These are phyloP conservation scores for Russula lepida DNA, from an alignment of 768 basidiomycete genomes.

Conservation along the genomic window DNA sequence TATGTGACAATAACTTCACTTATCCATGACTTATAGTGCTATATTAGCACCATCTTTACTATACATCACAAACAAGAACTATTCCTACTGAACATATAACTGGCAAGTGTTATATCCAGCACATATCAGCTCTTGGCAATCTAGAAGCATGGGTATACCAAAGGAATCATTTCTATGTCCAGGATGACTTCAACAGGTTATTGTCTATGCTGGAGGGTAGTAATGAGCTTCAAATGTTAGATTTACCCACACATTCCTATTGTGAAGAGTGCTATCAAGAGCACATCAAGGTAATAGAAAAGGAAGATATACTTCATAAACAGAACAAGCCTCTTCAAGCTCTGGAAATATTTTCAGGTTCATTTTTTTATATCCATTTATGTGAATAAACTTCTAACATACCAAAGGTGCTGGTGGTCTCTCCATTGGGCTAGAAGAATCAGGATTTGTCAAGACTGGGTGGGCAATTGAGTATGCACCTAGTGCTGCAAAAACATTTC, in stretches of 20 bases:
- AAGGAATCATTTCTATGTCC: constrained; percentile 42
- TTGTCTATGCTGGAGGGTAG: background rate
- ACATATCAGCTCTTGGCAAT: constrained; percentile 28
- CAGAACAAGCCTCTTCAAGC: constrained; percentile 43
- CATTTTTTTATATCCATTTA: background rate
- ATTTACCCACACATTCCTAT: constrained; percentile 23
- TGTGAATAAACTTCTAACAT: background rate
- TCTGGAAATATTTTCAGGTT: constrained; percentile 65
- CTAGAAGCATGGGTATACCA: constrained; percentile 40
- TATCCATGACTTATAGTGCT: background rate
- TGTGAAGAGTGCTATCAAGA: constrained; percentile 37
- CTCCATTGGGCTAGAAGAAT: constrained; percentile 55
- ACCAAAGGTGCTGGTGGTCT: constrained; percentile 66
- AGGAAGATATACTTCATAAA: constrained; percentile 27
- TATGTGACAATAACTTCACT: background rate
- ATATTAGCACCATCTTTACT: constrained; percentile 34
- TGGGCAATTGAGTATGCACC: constrained; percentile 64
- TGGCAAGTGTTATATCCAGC: constrained; percentile 46
- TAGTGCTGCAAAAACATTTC: constrained; percentile 55
- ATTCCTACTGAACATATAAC: constrained; percentile 36
- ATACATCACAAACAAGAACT: constrained; percentile 26
- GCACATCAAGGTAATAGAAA: constrained; percentile 27
- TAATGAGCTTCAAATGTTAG: background rate
- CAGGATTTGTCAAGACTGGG: constrained; percentile 51
- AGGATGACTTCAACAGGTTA: background rate